phyloP scores from a whole-genome alignment of 371 early-diverging fungal species.

The Apophysomyces variabilis region DNA sequence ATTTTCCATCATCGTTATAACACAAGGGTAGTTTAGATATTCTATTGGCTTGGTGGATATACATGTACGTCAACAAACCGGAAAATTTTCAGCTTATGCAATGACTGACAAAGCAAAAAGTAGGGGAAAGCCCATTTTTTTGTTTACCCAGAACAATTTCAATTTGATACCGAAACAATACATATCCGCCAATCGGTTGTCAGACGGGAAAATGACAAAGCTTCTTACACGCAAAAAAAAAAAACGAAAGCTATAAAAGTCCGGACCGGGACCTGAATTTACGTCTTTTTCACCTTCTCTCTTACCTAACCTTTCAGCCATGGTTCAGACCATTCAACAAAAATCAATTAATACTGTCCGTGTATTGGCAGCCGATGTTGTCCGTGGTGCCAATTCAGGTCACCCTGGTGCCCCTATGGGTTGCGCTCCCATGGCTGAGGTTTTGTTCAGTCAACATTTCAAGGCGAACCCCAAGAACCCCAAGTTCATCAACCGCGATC shows the following conservation, averaged over 20 bases:
- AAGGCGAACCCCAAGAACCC: constrained; percentile 88
- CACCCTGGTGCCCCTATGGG: constrained; percentile 91
- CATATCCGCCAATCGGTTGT: constrained; percentile 1
- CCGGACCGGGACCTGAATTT: constrained; percentile 8
- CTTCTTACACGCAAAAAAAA: background rate
- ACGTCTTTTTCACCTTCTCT: constrained; percentile 13
- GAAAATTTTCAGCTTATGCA: constrained; percentile 8
- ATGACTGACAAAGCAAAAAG: constrained; percentile 4
- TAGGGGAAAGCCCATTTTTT: background rate
- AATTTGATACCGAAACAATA: constrained; percentile 6
- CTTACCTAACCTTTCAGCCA: constrained; percentile 24
- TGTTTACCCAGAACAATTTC: constrained; percentile 4
- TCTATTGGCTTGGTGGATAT: background rate
- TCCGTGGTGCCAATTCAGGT: constrained; percentile 95
- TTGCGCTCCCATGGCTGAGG: constrained; percentile 96
- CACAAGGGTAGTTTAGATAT: background rate
- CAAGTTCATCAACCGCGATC: constrained; percentile 93
- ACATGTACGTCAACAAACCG: constrained; percentile 1
- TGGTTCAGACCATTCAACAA: constrained; percentile 64
- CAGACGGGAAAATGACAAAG: constrained; percentile 9
- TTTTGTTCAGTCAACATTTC: constrained; percentile 87
- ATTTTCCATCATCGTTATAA: background rate
- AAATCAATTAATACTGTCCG: constrained; percentile 93
- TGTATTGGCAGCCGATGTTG: constrained; percentile 92
- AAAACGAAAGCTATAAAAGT: background rate